These are phyloP conservation scores for Apiospora phragmitis DNA, from an alignment of 2,329 filamentous ascomycete species.

Conservation along the genomic window DNA sequence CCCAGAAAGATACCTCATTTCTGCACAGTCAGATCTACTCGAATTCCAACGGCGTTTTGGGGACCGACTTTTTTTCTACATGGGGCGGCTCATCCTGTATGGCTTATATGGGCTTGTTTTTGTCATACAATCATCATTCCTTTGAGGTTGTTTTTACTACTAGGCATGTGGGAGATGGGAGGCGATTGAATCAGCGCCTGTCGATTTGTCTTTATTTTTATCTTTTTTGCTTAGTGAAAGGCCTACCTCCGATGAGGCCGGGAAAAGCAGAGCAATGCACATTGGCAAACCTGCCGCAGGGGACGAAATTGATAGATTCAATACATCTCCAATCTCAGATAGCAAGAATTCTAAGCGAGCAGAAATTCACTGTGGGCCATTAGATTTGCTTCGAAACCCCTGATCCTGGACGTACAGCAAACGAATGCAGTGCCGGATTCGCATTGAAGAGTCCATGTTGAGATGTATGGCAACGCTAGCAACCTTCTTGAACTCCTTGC, in stretches of 20 bases:
- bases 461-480: not conserved
- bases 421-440: not conserved
- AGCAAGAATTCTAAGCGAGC: not conserved
- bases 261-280: not conserved
- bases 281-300: conserved; percentile 7
- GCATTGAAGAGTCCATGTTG: not conserved
- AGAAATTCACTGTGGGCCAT: not conserved
- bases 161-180: not conserved
- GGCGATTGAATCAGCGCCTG: not conserved
- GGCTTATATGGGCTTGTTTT: not conserved
- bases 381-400: not conserved
- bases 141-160: not conserved
- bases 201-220: not conserved
- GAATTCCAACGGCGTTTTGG: not conserved
- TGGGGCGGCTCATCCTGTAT: not conserved
- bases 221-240: not conserved
- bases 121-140: not conserved
- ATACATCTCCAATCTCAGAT: not conserved
- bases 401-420: not conserved
- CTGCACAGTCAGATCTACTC: not conserved
- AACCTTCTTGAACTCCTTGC: not conserved
- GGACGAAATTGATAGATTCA: not conserved
- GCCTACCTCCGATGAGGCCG: not conserved
- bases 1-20: not conserved
- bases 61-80: not conserved